Percentiles rank a stretch among this genome's conserved stretches.
These are phyloP conservation scores for Abrus precatorius DNA, from an alignment of 306 rosid genomes.

Conservation along the genomic window DNA sequence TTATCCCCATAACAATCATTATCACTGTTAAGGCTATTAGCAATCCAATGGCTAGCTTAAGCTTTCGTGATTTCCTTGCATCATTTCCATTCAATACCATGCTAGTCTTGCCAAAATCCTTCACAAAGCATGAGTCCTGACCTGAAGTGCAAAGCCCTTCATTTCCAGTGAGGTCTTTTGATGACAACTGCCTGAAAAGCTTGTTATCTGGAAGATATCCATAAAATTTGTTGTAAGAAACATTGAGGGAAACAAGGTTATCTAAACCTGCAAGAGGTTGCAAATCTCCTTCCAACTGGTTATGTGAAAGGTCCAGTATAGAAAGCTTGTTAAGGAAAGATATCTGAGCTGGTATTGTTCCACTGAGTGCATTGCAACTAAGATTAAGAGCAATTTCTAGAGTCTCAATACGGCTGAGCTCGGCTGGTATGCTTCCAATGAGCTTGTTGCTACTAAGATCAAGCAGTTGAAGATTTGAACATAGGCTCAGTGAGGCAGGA, in stretches of 20 bases:
- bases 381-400: constrained; percentile 91
- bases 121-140: constrained; percentile 70
- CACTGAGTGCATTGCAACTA: constrained; percentile 77
- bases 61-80: constrained; percentile 61
- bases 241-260: constrained; percentile 90
- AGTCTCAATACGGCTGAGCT: constrained; percentile 65
- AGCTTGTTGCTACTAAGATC: constrained; percentile 89
- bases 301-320: constrained; percentile 81
- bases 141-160: constrained; percentile 77
- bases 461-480: constrained; percentile 85
- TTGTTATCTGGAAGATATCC: constrained; percentile 91
- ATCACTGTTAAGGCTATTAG: constrained; percentile 70
- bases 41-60: constrained; percentile 79
- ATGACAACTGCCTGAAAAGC: constrained; percentile 79
- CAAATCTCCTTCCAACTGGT: constrained; percentile 83
- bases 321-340: constrained; percentile 85
- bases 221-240: constrained; percentile 75
- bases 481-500: constrained; percentile 74
- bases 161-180: constrained; percentile 75
- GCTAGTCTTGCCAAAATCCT: constrained; percentile 53
- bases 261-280: constrained; percentile 68
- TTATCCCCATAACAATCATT: constrained; percentile 78
- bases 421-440: constrained; percentile 73
- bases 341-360: constrained; percentile 76
- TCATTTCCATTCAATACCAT: constrained; percentile 51